Evolutionary conservation across 2,329 filamentous ascomycete species (phyloP), one percentile per base, ranked within the genome.

Genomic region (Nemania abortiva): DNA sequence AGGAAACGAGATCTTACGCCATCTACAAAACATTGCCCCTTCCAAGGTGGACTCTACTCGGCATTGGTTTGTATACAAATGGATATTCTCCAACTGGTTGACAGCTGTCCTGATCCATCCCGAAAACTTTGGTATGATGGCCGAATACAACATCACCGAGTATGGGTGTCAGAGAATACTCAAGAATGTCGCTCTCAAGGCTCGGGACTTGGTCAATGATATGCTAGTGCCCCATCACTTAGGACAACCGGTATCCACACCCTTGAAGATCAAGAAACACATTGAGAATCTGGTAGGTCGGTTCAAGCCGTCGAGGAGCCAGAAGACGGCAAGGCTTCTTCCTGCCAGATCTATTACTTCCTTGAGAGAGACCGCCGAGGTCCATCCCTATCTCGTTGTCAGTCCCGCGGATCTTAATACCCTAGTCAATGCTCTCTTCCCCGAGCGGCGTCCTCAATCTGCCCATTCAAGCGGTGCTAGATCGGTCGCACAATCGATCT

Each of bases 71-170:
- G 90, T 98, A 71, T 93, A 91, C 75, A 92, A 95, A 78, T 99
- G 95, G 90, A 90, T 98, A 70, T 97, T 98, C 79, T 92, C 94
- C 71, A 91, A 91, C 60, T 98, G 96, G 81, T 84, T 98, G 42
- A 87, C 93, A 55, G 91, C 92, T 74, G 91, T 94, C 62, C 89
- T 98, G 76, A 92, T 94, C 56, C 92, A 96, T 76, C 96, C 96
- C 11, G 96, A 99, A 86, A 94, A 87, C 61, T 87, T 89, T 73
- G 88, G 89, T 63, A 89, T 92, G 83, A 91, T 98, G 84, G 88
- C 93, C 65, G 93, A 97, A 75, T 95, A 97, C 79, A 93, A 97
- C 82, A 94, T 98, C 75, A 95, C 92, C 58, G 93, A 97, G 74
- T 94, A 95, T 80, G 94, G 94, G 50, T 89, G 96, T 52, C 92